A percentile compares a stretch with the other conserved stretches of the same genome.
Conservation (phyloP, 352 stramenopile genomes). For the Pythium guiyangense region DNA sequence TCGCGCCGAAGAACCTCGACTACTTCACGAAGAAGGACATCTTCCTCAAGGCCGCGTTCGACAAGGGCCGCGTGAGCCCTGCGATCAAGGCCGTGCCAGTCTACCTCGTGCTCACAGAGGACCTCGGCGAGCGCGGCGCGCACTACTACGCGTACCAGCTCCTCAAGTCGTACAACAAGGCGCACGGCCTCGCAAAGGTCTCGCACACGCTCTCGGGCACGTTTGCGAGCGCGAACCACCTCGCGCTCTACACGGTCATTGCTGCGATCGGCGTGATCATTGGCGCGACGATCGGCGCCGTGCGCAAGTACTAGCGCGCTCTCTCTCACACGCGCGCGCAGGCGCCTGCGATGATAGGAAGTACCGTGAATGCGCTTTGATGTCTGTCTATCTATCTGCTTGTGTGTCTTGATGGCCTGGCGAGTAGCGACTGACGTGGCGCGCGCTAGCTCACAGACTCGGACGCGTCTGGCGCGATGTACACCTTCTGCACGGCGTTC, state of each 20-base stretch:
- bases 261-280: slow-evolving; percentile 28
- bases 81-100: slow-evolving; percentile 74
- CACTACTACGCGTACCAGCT: slow-evolving; percentile 87
- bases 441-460: background rate
- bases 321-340: too few relatives aligned
- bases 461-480: slow-evolving; percentile 1
- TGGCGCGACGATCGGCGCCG: slow-evolving; percentile 15
- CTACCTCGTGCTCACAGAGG: slow-evolving; percentile 89
- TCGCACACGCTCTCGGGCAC: slow-evolving; percentile 24
- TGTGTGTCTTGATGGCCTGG: background rate
- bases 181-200: slow-evolving; percentile 28
- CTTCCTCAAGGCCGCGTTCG: slow-evolving; percentile 82
- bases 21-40: slow-evolving; percentile 85
- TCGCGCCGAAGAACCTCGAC: slow-evolving; percentile 96
- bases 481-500: slow-evolving; percentile 6
- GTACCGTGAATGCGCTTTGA: slow-evolving; percentile 15
- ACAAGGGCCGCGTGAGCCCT: slow-evolving; percentile 86
- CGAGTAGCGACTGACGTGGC: too few relatives aligned
- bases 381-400: background rate
- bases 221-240: slow-evolving; percentile 31
- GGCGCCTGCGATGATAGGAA: background rate
- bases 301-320: slow-evolving; percentile 12
- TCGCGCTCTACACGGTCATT: slow-evolving; percentile 40
- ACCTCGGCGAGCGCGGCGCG: slow-evolving; percentile 85
- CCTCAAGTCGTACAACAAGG: slow-evolving; percentile 54